Percentiles rank a stretch among this genome's conserved stretches.
Evolutionary conservation across 306 rosid species (phyloP).

Genomic region (Fagus crenata): DNA sequence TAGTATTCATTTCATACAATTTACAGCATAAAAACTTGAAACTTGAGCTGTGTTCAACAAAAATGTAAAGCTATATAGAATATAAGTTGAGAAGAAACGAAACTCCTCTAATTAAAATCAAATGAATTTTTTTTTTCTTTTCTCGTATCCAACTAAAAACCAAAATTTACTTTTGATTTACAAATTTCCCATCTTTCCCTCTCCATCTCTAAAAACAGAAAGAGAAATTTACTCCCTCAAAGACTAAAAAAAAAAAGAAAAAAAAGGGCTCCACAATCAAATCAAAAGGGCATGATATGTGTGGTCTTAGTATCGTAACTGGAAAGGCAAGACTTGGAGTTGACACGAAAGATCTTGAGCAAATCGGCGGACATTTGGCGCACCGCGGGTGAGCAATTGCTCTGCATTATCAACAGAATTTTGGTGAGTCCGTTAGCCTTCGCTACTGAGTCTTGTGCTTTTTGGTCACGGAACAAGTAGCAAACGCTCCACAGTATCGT

Average conservation of each 20-base stretch:
- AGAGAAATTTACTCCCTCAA: background rate
- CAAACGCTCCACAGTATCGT: constrained; percentile 89
- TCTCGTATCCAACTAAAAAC: constrained; percentile 45
- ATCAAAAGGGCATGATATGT: constrained; percentile 89
- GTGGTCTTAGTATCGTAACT: constrained; percentile 80
- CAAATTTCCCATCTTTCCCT: constrained; percentile 23
- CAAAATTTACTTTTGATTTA: constrained; percentile 68
- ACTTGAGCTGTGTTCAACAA: too few species aligned
- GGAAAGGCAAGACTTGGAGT: constrained; percentile 62
- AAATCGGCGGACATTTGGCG: constrained; percentile 82
- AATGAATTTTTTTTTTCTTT: constrained; percentile 34
- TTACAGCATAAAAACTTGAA: too few species aligned
- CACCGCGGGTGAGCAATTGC: constrained; percentile 67
- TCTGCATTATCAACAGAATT: constrained; percentile 85
- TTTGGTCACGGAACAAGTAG: constrained; percentile 60
- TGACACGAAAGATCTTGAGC: constrained; percentile 74
- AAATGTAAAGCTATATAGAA: too few species aligned
- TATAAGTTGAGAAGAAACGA: background rate
- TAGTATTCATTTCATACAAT: too few species aligned
- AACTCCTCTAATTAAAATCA: background rate
- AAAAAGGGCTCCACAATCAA: background rate
- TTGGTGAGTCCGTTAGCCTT: constrained; percentile 79
- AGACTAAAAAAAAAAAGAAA: background rate
- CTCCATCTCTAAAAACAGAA: constrained; percentile 7
- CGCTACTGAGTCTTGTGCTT: constrained; percentile 67